Base-by-base conservation (phyloP, 2,329 filamentous ascomycete genomes). In the Cladosporium sp. region DNA sequence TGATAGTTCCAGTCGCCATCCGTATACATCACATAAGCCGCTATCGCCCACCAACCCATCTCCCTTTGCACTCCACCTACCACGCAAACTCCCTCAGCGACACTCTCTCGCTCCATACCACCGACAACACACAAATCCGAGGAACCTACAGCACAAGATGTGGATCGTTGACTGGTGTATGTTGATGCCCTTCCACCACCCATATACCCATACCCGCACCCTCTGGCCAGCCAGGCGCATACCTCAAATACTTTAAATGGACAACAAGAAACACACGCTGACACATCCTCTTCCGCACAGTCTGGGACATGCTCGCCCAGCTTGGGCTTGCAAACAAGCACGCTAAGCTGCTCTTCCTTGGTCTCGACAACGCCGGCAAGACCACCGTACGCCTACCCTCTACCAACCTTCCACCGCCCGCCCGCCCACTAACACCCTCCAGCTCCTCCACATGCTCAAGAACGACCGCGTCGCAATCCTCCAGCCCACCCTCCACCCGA, bases 161-260 rank as follows among this genome's bases (percentile, higher is more conserved):
- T 96, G 92, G 92, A 91, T 97, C 80, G 82, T 96, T 79, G 93
- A 94, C 87, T 97, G 93, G 92, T 96, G 92, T 96, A 92, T 73
- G 83, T 81, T 49, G 58, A 57, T 44, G 59, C 59, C 66, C 57
- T 47, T 21, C 59, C 24, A 30, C 49, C 49, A 28, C 49, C 7
- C 24, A 26, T 52, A n/a, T 12, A n/a, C 49, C 49, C 28, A 52
- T 26, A 55, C 30, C 26, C 51, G 4, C 51, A 28, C 52, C 24
- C n/a, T 47, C 41, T 47, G 41, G 41, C 41, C n/a, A 21, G 52
- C 24, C 52, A 49, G 52, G 41, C 62, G 55, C 55, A 64, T 64
- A 21, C n/a, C 32, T 41, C 10, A 24, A n/a, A 32, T 21, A 14
- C n/a, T n/a, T 1, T 8, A 30, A 41, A 30, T 24, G 60, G 14